Evolutionary conservation across 2,329 filamentous ascomycete species (phyloP).

Genomic region (Aspergillus hiratsukae): DNA sequence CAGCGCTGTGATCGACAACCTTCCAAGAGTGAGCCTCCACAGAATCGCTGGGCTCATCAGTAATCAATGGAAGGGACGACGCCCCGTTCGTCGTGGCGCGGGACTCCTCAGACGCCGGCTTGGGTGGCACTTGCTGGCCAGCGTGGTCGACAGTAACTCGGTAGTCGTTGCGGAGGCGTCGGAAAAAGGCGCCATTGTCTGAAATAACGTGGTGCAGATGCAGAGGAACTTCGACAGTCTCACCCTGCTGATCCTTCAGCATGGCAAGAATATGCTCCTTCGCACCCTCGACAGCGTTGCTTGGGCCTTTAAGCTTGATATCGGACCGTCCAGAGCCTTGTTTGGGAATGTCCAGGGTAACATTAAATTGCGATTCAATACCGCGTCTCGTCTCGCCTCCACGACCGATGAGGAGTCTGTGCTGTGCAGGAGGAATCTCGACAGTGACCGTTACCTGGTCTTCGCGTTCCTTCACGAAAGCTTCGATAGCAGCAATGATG

Average conservation of each 20-base stretch:
- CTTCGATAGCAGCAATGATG: slow-evolving; percentile 76
- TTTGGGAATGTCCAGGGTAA: slow-evolving; percentile 85
- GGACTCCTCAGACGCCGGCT: slow-evolving; percentile 51
- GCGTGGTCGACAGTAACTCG: slow-evolving; percentile 89
- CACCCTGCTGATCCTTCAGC: slow-evolving; percentile 80
- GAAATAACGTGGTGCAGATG: slow-evolving; percentile 73
- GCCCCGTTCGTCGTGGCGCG: slow-evolving; percentile 55
- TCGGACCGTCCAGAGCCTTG: slow-evolving; percentile 79
- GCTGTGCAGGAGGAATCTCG: slow-evolving; percentile 84
- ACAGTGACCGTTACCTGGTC: slow-evolving; percentile 73
- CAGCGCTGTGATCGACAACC: slow-evolving; percentile 55
- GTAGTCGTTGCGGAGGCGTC: slow-evolving; percentile 77
- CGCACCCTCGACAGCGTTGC: slow-evolving; percentile 74
- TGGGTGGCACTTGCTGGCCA: slow-evolving; percentile 70
- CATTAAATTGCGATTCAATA: slow-evolving; percentile 79
- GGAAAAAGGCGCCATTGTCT: slow-evolving; percentile 92
- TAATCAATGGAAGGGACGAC: slow-evolving; percentile 77
- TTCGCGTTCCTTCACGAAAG: slow-evolving; percentile 76
- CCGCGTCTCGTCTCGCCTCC: slow-evolving; percentile 82
- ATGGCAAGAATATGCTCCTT: slow-evolving; percentile 75
- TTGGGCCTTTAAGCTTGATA: slow-evolving; percentile 78
- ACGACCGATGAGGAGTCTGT: slow-evolving; percentile 84
- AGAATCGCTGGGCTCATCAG: slow-evolving; percentile 67
- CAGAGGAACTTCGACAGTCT: slow-evolving; percentile 78
- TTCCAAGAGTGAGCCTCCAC: slow-evolving; percentile 78